These are phyloP conservation scores for Trichopus zeylanicus DNA, from an alignment of 116 monocot species.

Conservation along the genomic window DNA sequence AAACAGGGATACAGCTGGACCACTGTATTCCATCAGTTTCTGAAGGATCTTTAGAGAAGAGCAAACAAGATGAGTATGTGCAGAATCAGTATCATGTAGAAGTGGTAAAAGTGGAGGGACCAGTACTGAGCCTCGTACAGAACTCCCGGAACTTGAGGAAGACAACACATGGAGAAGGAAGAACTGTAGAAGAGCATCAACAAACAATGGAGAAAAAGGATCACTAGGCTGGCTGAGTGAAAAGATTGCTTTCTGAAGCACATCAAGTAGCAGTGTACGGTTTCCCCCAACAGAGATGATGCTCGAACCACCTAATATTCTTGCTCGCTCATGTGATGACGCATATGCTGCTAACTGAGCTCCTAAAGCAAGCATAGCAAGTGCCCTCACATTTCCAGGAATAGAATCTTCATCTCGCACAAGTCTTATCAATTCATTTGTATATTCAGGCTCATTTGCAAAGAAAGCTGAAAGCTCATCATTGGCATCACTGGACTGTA, in stretches of 20 bases:
- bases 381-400: conserved; percentile 68
- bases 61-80: conserved; percentile 80
- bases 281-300: conserved; percentile 95
- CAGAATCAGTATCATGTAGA: conserved; percentile 57
- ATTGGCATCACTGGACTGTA: conserved; percentile 94
- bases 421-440: conserved; percentile 88
- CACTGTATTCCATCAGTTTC: conserved; percentile 94
- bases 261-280: conserved; percentile 77
- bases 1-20: conserved; percentile 80
- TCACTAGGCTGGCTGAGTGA: conserved; percentile 70
- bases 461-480: conserved; percentile 94
- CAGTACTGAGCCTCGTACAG: conserved; percentile 79
- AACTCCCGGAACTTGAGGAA: conserved; percentile 92
- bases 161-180: conserved; percentile 92
- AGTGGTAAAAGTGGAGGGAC: conserved; percentile 84
- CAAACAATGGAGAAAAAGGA: conserved; percentile 78
- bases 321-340: conserved; percentile 91
- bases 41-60: conserved; percentile 89
- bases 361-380: conserved; percentile 88
- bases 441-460: conserved; percentile 97
- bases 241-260: conserved; percentile 84
- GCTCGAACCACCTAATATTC: conserved; percentile 87
- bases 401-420: conserved; percentile 83
- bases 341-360: conserved; percentile 94
- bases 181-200: conserved; percentile 93